Base-by-base conservation (phyloP, 2,329 filamentous ascomycete genomes). In the Curvularia eragrostidis region DNA sequence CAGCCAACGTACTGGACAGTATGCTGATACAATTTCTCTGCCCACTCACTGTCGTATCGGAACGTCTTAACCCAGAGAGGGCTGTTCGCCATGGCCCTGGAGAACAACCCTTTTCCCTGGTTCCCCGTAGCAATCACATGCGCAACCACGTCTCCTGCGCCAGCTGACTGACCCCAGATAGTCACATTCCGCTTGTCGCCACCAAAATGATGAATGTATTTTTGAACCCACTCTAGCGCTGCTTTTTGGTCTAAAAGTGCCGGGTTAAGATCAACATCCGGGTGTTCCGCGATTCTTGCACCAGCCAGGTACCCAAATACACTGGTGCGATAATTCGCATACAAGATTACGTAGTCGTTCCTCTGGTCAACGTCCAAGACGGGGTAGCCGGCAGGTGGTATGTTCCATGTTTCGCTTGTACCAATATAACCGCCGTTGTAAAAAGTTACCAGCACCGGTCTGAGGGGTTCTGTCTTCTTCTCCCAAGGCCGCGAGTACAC, bases 61-160 rank as follows among this genome's bases (percentile, higher is more conserved):
- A 86, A 85, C 13, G 84, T 85, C 70, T 85, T 86, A 1, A 83
- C 82, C 85, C 84, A 87, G 68, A 84, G 87, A 0, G 85, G 85
- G 7, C 80, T 83, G 60, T 79, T 83, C 24, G 79, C 75, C 48
- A 87, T 74, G 0, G 84, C 84, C 58, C 79, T 81, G 5, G 59
- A 73, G 63, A 87, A 86, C 0, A 86, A 74, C 3, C 70, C 71
- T 23, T 78, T 77, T 4, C 78, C 75, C 1, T 75, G 75, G 8
- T 78, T 75, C 2, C 76, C 77, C 12, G 79, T 79, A 0, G 83
- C 83, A 52, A 86, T 81, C 0, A 81, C 78, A 62, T 85, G 83
- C 24, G 83, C 82, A 3, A 85, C 72, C 1, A 84, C 83, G 53
- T 77, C 79, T 1, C 84, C 84, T 2, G 77, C 85, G 1, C 85